A percentile compares a stretch with the other conserved stretches of the same genome.
Conservation (phyloP, 148 eudicot species). For the Dysphania ambrosioides region DNA sequence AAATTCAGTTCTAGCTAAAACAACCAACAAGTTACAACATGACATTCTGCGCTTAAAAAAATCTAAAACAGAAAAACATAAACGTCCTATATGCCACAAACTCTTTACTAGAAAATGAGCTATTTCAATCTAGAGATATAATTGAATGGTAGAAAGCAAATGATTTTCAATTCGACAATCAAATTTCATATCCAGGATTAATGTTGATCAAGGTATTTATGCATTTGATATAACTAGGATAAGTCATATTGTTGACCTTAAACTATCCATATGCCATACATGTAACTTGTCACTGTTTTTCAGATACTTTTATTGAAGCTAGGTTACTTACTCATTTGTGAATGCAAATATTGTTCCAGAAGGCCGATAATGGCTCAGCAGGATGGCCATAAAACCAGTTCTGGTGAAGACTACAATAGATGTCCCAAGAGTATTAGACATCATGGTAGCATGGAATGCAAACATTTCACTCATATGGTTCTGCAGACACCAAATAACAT, state of each 20-base stretch:
- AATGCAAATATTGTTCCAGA: constrained; percentile 92
- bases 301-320: constrained; percentile 2
- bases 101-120: neutral
- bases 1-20: neutral
- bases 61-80: neutral
- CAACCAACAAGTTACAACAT: neutral
- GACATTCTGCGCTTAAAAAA: neutral
- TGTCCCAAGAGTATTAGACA: constrained; percentile 95
- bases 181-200: neutral
- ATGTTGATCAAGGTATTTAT: neutral
- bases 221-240: neutral
- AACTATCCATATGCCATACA: neutral
- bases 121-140: neutral
- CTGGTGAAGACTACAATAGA: constrained; percentile 94
- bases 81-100: neutral
- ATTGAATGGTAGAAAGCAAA: neutral
- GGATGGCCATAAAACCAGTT: constrained; percentile 90
- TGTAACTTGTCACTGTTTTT: constrained; percentile 1
- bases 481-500: constrained; percentile 45
- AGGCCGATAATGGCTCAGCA: constrained; percentile 94
- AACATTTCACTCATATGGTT: constrained; percentile 99
- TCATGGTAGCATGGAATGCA: constrained; percentile 96
- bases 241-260: neutral
- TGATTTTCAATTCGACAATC: neutral
- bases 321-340: constrained; percentile 80